Evolutionary conservation across 208 protist species (phyloP), one percentile per base, ranked within the genome.

Genomic region (Naegleria lovaniensis): DNA sequence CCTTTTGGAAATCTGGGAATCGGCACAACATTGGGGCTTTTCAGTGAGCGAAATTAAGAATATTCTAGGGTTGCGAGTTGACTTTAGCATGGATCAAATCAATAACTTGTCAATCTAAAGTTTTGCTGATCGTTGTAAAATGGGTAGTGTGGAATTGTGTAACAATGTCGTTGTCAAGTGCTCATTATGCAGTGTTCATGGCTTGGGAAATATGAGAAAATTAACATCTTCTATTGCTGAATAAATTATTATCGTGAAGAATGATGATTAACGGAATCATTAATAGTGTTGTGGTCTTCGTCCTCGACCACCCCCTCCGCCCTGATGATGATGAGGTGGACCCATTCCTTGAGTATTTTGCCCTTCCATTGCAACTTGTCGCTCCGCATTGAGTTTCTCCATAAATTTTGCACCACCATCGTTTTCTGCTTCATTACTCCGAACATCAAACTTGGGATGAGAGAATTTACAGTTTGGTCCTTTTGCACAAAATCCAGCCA

Each of bases 401-500:
- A 79, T 36, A 2, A 79, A 36, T 13, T 13, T 36, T 36, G 19
- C n/a, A 33, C 85, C 85, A 55, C 85, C 48, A 88, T 88, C 52
- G 33, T 88, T 58, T 39, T 67, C 85, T n/a, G 16, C 22, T 67
- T 75, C 85, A 79, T 29, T 79, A 79, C 19, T 79, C 67, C n/a
- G 19, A 36, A n/a, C 40, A 75, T 92, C 91, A 85, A 98, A 95
- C 43, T 96, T 93, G 11, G 96, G 96, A 93, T 99, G 98, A 36
- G 95, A 97, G 16, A 95, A 93, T 75, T 96, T 95, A 91, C 98
- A 99, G 85, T 96, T 95, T 0, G 97, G 95, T 2, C 98, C 98
- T 33, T 98, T 93, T 0, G 96, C 96, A 93, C 98, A 99, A 93
- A 99, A 99, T 29, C 98, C 98, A 1, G 96, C 92, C 39, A 98